Conservation (phyloP, 2,329 filamentous ascomycete genomes). For the Camillea tinctor region DNA sequence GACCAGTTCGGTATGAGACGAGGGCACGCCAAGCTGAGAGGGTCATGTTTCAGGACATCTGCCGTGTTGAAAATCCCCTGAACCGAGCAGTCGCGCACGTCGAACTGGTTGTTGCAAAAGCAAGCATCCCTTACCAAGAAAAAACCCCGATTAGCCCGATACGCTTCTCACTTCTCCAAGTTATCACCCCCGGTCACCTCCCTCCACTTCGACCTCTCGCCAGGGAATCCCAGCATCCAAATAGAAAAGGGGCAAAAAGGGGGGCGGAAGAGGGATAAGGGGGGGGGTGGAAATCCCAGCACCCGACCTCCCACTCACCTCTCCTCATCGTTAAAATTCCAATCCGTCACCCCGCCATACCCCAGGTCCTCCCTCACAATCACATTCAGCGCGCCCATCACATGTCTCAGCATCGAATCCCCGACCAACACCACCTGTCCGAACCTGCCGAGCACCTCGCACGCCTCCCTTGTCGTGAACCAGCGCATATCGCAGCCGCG, state of each 20-base stretch:
- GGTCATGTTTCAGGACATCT: constrained; percentile 43
- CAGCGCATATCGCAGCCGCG: constrained; percentile 46
- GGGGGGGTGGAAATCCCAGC: too few relatives aligned
- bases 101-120: constrained; percentile 50
- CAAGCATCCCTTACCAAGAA: constrained; percentile 35
- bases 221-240: background rate
- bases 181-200: too few relatives aligned
- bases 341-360: constrained; percentile 48
- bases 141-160: too few relatives aligned
- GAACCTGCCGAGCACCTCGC: constrained; percentile 44
- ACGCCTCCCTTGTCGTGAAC: constrained; percentile 45
- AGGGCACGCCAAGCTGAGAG: constrained; percentile 39
- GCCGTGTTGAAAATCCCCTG: constrained; percentile 48
- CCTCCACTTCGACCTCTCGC: too few relatives aligned
- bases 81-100: constrained; percentile 47
- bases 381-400: constrained; percentile 47
- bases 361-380: constrained; percentile 45
- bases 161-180: too few relatives aligned
- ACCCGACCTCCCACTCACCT: constrained; percentile 25
- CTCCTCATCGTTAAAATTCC: constrained; percentile 46
- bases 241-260: background rate
- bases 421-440: constrained; percentile 47
- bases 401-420: constrained; percentile 48
- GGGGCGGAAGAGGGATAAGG: too few relatives aligned
- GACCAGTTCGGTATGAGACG: constrained; percentile 31